Evolutionary conservation across 164 flowering plant genomes (phyloP).

Genomic region (Liquidambar formosana): DNA sequence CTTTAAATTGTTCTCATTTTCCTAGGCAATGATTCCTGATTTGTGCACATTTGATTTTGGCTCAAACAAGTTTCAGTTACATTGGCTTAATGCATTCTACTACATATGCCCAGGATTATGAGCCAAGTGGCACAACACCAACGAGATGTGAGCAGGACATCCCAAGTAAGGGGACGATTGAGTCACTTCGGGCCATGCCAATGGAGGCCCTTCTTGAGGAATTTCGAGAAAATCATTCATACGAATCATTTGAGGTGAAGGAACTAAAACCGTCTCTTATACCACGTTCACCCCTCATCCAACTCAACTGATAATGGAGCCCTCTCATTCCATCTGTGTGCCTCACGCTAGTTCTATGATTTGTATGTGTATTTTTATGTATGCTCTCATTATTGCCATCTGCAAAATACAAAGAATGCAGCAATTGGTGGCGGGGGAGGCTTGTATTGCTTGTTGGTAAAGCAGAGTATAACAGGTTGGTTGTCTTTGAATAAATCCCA

Average conservation of each 20-base stretch:
- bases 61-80: neutral
- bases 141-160: conserved; percentile 56
- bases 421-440: neutral
- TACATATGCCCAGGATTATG: conserved; percentile 65
- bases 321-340: neutral
- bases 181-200: conserved; percentile 78
- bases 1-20: neutral
- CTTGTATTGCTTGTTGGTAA: neutral
- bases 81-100: neutral
- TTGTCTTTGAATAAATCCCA: conserved; percentile 35
- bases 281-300: conserved; percentile 76
- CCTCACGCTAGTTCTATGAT: neutral
- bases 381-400: conserved; percentile 19
- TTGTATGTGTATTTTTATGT: conserved; percentile 23
- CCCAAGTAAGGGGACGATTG: conserved; percentile 74
- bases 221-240: conserved; percentile 76
- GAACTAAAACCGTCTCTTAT: conserved; percentile 61
- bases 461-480: neutral
- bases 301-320: conserved; percentile 43
- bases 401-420: no score
- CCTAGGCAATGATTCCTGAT: neutral
- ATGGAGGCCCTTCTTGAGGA: conserved; percentile 76
- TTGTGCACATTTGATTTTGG: neutral
- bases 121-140: conserved; percentile 87
- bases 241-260: conserved; percentile 51